These are phyloP conservation scores for Boletellus sp. DNA, from an alignment of 1,284 basidiomycete species.

Conservation along the genomic window DNA sequence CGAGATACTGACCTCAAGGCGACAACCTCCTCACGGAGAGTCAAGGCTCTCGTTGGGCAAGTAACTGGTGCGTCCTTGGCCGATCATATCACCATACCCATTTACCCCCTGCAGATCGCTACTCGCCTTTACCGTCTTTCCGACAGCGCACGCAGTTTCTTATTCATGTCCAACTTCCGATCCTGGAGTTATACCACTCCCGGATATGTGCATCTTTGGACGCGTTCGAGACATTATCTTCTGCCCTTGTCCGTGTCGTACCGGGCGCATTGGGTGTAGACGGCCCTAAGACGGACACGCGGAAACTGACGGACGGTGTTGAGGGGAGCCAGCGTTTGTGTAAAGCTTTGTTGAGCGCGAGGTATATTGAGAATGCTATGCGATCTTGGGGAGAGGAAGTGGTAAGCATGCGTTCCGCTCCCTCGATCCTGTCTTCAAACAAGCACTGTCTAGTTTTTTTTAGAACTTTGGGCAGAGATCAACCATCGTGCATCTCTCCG, in stretches of 20 bases:
- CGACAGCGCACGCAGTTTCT: constrained; percentile 82
- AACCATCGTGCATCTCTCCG: constrained; percentile 55
- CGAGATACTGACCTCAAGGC: constrained; percentile 45
- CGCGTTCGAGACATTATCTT: constrained; percentile 89
- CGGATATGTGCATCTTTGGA: constrained; percentile 85
- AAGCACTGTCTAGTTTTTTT: constrained; percentile 65
- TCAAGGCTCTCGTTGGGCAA: constrained; percentile 84
- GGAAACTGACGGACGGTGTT: constrained; percentile 69
- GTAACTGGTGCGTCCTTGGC: constrained; percentile 63
- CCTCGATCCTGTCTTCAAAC: neutral
- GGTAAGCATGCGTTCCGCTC: constrained; percentile 43
- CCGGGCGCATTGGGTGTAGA: constrained; percentile 77
- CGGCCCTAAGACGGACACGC: constrained; percentile 52
- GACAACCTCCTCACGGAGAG: constrained; percentile 76
- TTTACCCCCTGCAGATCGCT: constrained; percentile 62
- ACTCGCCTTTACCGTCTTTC: constrained; percentile 79
- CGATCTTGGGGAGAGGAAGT: constrained; percentile 82
- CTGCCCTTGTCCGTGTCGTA: constrained; percentile 83
- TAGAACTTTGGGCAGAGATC: constrained; percentile 83
- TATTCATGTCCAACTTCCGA: constrained; percentile 78
- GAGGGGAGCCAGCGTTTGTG: constrained; percentile 78
- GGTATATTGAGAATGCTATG: constrained; percentile 65
- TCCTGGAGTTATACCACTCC: constrained; percentile 73
- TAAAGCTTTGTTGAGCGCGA: constrained; percentile 79
- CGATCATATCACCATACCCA: neutral